Conservation (phyloP, 352 stramenopile genomes). For the Globisporangium camurandrum region DNA sequence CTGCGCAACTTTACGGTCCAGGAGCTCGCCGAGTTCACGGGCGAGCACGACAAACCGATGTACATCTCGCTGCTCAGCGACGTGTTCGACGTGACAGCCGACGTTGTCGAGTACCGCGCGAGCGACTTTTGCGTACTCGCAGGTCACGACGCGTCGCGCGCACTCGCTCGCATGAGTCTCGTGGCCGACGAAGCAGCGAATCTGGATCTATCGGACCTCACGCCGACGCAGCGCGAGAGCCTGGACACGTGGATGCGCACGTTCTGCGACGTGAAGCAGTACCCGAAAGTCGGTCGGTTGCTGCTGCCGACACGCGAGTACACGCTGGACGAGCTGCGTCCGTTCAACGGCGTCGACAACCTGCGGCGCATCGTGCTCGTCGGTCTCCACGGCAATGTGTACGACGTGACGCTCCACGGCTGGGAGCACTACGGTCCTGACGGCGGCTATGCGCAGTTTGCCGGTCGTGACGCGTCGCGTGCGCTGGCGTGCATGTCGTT, state of each 20-base stretch:
- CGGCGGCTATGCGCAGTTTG: slow-evolving; percentile 90
- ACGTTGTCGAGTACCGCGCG: slow-evolving; percentile 85
- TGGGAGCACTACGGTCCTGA: slow-evolving; percentile 88
- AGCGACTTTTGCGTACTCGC: slow-evolving; percentile 87
- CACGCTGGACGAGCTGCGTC: slow-evolving; percentile 55
- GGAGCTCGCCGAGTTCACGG: slow-evolving; percentile 84
- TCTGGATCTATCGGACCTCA: slow-evolving; percentile 41
- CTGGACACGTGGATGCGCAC: slow-evolving; percentile 78
- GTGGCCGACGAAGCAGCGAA: slow-evolving; percentile 58
- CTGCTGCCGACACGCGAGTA: slow-evolving; percentile 37
- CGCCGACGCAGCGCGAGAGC: slow-evolving; percentile 13
- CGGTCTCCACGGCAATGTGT: slow-evolving; percentile 84
- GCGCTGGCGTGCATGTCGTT: slow-evolving; percentile 95
- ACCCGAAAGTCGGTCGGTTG: slow-evolving; percentile 87
- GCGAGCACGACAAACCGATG: slow-evolving; percentile 66
- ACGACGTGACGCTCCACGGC: slow-evolving; percentile 90
- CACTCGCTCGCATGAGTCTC: slow-evolving; percentile 84
- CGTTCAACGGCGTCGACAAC: slow-evolving; percentile 62
- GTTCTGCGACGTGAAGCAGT: slow-evolving; percentile 84
- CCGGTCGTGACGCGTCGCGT: slow-evolving; percentile 88
- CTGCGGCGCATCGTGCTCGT: slow-evolving; percentile 82
- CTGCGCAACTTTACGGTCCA: slow-evolving; percentile 58
- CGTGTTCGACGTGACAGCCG: slow-evolving; percentile 91
- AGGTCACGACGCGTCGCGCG: slow-evolving; percentile 86
- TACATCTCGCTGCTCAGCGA: slow-evolving; percentile 89